A percentile compares a stretch with the other conserved stretches of the same genome.
phyloP scores from a whole-genome alignment of 352 stramenopile species.

The Blastocystis sp. region DNA sequence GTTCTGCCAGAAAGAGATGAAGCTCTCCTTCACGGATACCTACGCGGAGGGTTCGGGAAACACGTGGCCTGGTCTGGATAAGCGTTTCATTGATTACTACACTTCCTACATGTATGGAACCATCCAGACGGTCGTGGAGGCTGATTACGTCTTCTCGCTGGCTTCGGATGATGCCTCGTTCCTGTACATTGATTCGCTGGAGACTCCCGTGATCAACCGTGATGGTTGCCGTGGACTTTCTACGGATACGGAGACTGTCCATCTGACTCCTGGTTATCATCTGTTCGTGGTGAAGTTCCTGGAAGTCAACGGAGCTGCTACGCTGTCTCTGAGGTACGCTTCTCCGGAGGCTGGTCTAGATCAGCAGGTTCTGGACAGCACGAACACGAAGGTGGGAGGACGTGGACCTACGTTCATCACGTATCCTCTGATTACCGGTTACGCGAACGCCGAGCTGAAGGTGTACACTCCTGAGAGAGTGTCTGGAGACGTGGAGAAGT shows the following conservation, averaged over 20 bases:
- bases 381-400: constrained; percentile 8
- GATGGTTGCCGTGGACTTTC: constrained; percentile 47
- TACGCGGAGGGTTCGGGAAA: constrained; percentile 38
- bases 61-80: constrained; percentile 55
- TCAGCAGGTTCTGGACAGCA: neutral
- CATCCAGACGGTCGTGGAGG: neutral
- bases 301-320: constrained; percentile 40
- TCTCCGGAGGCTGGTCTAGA: neutral
- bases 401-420: constrained; percentile 51
- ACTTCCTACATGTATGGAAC: constrained; percentile 45
- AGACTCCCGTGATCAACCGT: constrained; percentile 21
- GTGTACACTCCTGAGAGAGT: constrained; percentile 11
- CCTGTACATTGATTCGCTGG: constrained; percentile 39
- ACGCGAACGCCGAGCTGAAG: constrained; percentile 17
- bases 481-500: constrained; percentile 17
- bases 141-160: constrained; percentile 29
- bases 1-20: constrained; percentile 38
- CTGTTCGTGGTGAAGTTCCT: constrained; percentile 50
- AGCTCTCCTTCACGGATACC: constrained; percentile 34
- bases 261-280: constrained; percentile 17
- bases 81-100: constrained; percentile 55
- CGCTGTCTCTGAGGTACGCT: neutral
- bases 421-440: constrained; percentile 42
- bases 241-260: neutral
- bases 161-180: constrained; percentile 51